A percentile compares a stretch with the other conserved stretches of the same genome.
phyloP scores from a whole-genome alignment of 1,284 basidiomycete species.

The Mycosarcoma maydis region DNA sequence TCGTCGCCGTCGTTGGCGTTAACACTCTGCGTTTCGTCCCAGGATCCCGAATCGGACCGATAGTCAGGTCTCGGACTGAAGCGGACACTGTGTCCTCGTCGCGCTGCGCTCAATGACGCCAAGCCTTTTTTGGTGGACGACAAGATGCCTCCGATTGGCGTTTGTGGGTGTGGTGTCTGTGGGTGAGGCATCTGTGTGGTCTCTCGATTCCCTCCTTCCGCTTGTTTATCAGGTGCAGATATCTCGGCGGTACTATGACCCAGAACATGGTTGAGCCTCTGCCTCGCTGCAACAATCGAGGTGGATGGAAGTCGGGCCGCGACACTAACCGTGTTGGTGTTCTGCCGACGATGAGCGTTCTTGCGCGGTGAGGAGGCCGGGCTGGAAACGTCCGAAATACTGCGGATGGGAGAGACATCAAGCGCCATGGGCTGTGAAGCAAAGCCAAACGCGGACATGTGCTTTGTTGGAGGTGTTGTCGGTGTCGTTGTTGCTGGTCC shows the following conservation, averaged over 20 bases:
- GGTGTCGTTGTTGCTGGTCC: too few relatives aligned
- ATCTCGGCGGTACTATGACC: background rate
- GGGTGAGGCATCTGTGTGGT: background rate
- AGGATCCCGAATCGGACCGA: constrained; percentile 44
- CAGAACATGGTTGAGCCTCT: constrained; percentile 18
- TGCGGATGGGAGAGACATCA: constrained; percentile 27
- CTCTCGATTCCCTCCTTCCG: too few relatives aligned
- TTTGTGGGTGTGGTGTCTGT: constrained; percentile 5
- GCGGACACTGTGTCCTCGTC: constrained; percentile 30
- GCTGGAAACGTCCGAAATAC: constrained; percentile 13
- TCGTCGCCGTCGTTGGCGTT: background rate
- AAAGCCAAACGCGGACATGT: constrained; percentile 17
- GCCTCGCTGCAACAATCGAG: constrained; percentile 16
- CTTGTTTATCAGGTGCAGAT: too few relatives aligned
- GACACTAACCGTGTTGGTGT: constrained; percentile 36
- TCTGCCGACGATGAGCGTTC: constrained; percentile 35
- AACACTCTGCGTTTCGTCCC: constrained; percentile 27
- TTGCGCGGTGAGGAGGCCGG: constrained; percentile 43
- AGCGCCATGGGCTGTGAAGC: constrained; percentile 39
- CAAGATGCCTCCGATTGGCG: constrained; percentile 19
- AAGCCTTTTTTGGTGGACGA: constrained; percentile 16
- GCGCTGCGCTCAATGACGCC: constrained; percentile 7
- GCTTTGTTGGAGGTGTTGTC: constrained; percentile 10
- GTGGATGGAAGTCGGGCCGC: constrained; percentile 14
- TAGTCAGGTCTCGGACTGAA: constrained; percentile 48